Evolutionary conservation across 768 basidiomycete genomes (phyloP).

Genomic region (Rhodotorula paludigena): DNA sequence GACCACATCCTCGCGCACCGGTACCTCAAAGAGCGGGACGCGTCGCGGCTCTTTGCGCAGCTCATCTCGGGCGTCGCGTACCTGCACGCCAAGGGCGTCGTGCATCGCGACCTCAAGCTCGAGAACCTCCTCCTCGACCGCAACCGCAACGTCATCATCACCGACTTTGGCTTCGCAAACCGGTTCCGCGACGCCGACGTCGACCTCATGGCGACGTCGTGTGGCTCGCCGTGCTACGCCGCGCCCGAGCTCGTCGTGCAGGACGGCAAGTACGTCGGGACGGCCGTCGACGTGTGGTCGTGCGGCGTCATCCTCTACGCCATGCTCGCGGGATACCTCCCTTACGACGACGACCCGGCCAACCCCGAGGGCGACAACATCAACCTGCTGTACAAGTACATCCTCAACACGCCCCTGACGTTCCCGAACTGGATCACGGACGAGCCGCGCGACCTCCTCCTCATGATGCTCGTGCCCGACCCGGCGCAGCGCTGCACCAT

Average conservation of each 20-base stretch:
- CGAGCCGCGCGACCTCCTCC: constrained; percentile 74
- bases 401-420: constrained; percentile 90
- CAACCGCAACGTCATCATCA: constrained; percentile 96
- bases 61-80: constrained; percentile 98
- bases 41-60: constrained; percentile 92
- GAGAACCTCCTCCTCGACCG: constrained; percentile 96
- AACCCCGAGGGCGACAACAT: constrained; percentile 99
- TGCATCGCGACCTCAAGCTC: constrained; percentile 97
- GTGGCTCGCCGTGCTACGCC: constrained; percentile 95
- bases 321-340: constrained; percentile 95
- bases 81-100: constrained; percentile 97
- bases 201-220: constrained; percentile 97
- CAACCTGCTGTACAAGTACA: constrained; percentile 96
- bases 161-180: constrained; percentile 98
- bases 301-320: constrained; percentile 95
- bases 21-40: constrained; percentile 89
- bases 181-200: constrained; percentile 85
- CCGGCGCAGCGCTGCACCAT: constrained; percentile 73
- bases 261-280: constrained; percentile 93
- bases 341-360: constrained; percentile 96
- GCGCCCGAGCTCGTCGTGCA: constrained; percentile 97
- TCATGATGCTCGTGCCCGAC: constrained; percentile 91
- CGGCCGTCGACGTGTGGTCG: constrained; percentile 96
- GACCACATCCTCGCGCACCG: constrained; percentile 98
- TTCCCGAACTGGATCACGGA: constrained; percentile 93